Evolutionary conservation across 1,139 yeast genomes (phyloP), one percentile per base, ranked within the genome.

Genomic region (Kurtzmaniella quercitrusa): DNA sequence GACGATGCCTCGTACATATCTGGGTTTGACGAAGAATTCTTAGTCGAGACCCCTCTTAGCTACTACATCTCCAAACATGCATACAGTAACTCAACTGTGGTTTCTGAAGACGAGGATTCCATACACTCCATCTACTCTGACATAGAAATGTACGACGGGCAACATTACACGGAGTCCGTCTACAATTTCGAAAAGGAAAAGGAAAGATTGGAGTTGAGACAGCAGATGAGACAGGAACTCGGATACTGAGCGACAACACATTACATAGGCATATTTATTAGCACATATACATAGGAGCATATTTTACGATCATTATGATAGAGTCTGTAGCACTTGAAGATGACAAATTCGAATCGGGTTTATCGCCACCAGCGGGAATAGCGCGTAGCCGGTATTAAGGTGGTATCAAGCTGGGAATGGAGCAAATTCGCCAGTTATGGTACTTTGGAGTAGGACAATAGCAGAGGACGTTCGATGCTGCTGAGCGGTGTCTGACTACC

Each of bases 181-280:
- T 49, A 50, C 25, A 54, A 54, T 31, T 55, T 52, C 39, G 67
- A 65, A 33, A 61, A 58, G 46, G 74, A 70, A 39, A 54, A 52
- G 41, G 76, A 71, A 50, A 58, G 73, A 48, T 51, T 59, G 34
- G 75, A 70, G 53, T 62, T 71, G 43, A 58, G 77, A 43, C 54
- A 65, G 48, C 75, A 70, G 49, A 65, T 70, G 48, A 52, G 70
- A 51, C 59, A 56, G 42, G 75, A 70, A 46, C 57, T 68, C 40
- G 53, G 48, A 27, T 39, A 37, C 34, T 47, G 25, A 38, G 42
- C 29, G 4, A n/a, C 14, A 21, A 21, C 14, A 7, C 14, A 27
- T 11, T 27, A 11, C 31, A 27, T 27, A 11, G 14, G 31, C 31
- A 27, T 27, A 27, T 27, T 11, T 27, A 11, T 27, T 11, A 27